phyloP scores from a whole-genome alignment of 257 asterid genomes.

The Avicennia marina region DNA sequence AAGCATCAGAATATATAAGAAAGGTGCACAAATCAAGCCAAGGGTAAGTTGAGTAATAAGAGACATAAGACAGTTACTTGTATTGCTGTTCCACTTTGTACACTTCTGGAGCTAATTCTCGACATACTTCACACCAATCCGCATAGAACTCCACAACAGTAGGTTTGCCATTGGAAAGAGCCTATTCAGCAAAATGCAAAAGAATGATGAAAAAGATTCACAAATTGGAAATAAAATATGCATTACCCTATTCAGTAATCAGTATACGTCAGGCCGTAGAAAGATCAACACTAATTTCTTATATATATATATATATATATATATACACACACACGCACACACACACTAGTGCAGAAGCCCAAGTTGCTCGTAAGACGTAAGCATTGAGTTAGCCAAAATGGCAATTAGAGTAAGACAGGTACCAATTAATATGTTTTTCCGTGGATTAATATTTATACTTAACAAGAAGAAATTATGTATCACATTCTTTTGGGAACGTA shows the following conservation, averaged over 20 bases:
- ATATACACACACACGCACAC: too few relatives aligned
- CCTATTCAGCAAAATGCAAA: slow-evolving; percentile 33
- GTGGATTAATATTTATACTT: background rate
- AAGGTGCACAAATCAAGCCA: too few relatives aligned
- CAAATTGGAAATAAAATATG: background rate
- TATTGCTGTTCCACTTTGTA: slow-evolving; percentile 79
- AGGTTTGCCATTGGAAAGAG: slow-evolving; percentile 90
- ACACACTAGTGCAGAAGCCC: too few relatives aligned
- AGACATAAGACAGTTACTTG: slow-evolving; percentile 42
- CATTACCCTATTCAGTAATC: background rate
- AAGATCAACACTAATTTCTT: too few relatives aligned
- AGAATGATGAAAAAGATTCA: background rate
- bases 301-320: too few relatives aligned
- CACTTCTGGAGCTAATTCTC: slow-evolving; percentile 84
- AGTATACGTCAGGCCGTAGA: background rate
- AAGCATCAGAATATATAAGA: too few relatives aligned
- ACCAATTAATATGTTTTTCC: background rate
- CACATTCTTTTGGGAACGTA: background rate
- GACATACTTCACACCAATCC: slow-evolving; percentile 98
- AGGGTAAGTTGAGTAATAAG: too few relatives aligned
- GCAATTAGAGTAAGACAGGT: too few relatives aligned
- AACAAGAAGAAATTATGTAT: too few relatives aligned
- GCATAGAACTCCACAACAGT: slow-evolving; percentile 98
- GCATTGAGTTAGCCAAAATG: too few relatives aligned
- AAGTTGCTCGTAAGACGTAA: too few relatives aligned